Conservation (phyloP, 2,329 filamentous ascomycete species). For the Penicillium sp. region DNA sequence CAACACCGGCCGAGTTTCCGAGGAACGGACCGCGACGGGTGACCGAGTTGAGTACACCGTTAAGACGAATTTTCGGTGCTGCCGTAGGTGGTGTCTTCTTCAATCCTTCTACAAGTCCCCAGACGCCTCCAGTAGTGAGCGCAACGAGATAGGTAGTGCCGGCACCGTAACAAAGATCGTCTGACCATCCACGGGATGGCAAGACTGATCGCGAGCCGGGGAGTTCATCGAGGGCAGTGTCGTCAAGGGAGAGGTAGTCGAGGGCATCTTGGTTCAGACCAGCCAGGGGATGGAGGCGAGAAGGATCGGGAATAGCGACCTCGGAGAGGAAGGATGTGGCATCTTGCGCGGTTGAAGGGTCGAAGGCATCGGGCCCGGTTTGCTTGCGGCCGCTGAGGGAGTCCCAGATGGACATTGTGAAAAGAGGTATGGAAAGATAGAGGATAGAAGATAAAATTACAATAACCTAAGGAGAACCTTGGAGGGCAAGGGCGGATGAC, state of each 20-base stretch:
- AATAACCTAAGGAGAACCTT: conserved; percentile 12
- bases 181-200: conserved; percentile 91
- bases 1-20: conserved; percentile 89
- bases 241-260: conserved; percentile 91
- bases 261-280: conserved; percentile 86
- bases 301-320: conserved; percentile 71
- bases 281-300: conserved; percentile 82
- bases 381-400: conserved; percentile 53
- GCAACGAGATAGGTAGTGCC: conserved; percentile 89
- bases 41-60: conserved; percentile 88
- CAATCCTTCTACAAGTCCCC: conserved; percentile 85
- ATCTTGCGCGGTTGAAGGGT: conserved; percentile 65
- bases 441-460: conserved; percentile 21
- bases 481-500: conserved; percentile 16
- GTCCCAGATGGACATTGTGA: conserved; percentile 52
- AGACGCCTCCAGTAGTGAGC: conserved; percentile 73
- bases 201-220: conserved; percentile 79
- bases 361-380: conserved; percentile 52
- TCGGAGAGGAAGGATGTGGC: conserved; percentile 76
- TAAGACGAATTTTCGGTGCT: conserved; percentile 82
- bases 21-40: conserved; percentile 88
- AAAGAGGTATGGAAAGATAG: conserved; percentile 13
- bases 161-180: conserved; percentile 95
- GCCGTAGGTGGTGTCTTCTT: conserved; percentile 60
- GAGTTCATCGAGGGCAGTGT: conserved; percentile 75